Evolutionary conservation across 495 filamentous ascomycete genomes (phyloP).

Genomic region (Aspergillus steynii): DNA sequence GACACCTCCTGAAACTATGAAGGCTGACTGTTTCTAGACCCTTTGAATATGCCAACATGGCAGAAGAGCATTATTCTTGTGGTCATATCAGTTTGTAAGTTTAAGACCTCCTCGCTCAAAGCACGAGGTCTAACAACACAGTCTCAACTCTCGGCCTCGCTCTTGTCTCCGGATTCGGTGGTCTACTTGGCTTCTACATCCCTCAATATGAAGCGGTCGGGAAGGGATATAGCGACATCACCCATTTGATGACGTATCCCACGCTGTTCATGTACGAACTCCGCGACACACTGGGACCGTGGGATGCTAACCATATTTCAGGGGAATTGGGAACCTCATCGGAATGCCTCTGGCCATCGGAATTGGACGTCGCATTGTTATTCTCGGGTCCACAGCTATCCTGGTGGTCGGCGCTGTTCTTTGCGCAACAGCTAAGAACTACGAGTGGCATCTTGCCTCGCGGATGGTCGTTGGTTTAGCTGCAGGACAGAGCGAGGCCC

Average conservation of each 20-base stretch:
- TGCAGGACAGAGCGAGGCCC: conserved; percentile 34
- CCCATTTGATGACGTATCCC: conserved; percentile 36
- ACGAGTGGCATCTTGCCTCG: conserved; percentile 29
- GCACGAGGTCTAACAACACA: conserved; percentile 2
- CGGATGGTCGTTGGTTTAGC: conserved; percentile 34
- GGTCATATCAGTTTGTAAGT: conserved; percentile 31
- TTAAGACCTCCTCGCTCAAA: too few relatives aligned
- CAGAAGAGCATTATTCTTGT: conserved; percentile 27
- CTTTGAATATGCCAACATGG: conserved; percentile 30
- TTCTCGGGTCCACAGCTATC: conserved; percentile 30
- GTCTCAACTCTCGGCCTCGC: conserved; percentile 29
- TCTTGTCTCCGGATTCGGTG: conserved; percentile 33
- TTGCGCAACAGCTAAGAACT: conserved; percentile 22
- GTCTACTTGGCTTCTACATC: conserved; percentile 28
- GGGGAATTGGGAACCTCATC: conserved; percentile 42
- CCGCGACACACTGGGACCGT: not conserved
- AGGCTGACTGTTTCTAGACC: conserved; percentile 19
- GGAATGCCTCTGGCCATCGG: conserved; percentile 44
- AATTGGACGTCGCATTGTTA: conserved; percentile 38
- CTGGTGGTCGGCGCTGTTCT: conserved; percentile 25
- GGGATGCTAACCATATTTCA: not conserved
- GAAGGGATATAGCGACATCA: conserved; percentile 27
- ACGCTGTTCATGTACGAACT: conserved; percentile 28
- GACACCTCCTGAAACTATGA: not conserved
- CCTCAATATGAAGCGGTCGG: conserved; percentile 20